Evolutionary conservation across 1,139 yeast species (phyloP).

Genomic region (Taphrina wiesneri): DNA sequence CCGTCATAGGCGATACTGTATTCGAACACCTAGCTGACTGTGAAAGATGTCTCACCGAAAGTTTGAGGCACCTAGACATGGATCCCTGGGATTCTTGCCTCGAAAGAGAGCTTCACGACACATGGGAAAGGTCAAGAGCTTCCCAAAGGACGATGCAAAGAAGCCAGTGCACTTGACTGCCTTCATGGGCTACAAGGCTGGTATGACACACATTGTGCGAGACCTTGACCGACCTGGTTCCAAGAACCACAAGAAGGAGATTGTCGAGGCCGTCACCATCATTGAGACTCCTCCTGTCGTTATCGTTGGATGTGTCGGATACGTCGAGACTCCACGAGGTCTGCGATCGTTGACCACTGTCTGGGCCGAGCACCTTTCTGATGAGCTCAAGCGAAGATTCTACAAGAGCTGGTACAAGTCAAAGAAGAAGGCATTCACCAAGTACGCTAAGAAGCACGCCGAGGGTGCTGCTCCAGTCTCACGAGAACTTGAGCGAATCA

Average conservation of each 20-base stretch:
- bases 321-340: slow-evolving; percentile 99
- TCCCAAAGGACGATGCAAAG: slow-evolving; percentile 98
- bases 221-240: slow-evolving; percentile 99
- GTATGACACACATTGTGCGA: slow-evolving; percentile 99
- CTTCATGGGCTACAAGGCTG: slow-evolving; percentile 99
- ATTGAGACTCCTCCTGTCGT: slow-evolving; percentile 99
- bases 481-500: slow-evolving; percentile 97
- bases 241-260: slow-evolving; percentile 99
- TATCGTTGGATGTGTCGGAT: slow-evolving; percentile 99
- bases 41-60: slow-evolving; percentile 96
- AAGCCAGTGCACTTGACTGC: slow-evolving; percentile 99
- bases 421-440: slow-evolving; percentile 99
- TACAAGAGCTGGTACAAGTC: slow-evolving; percentile 99
- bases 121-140: slow-evolving; percentile 98
- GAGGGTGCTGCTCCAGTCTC: slow-evolving; percentile 84
- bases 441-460: slow-evolving; percentile 98
- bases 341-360: slow-evolving; percentile 98
- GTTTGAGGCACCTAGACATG: slow-evolving; percentile 99
- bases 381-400: slow-evolving; percentile 99
- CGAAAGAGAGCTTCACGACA: slow-evolving; percentile 88
- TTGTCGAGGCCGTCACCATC: slow-evolving; percentile 98
- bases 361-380: slow-evolving; percentile 99
- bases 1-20: not conserved
- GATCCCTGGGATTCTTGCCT: slow-evolving; percentile 89
- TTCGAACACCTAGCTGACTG: not conserved